phyloP scores from a whole-genome alignment of 768 basidiomycete genomes.

The Sporobolomyces pararoseus region DNA sequence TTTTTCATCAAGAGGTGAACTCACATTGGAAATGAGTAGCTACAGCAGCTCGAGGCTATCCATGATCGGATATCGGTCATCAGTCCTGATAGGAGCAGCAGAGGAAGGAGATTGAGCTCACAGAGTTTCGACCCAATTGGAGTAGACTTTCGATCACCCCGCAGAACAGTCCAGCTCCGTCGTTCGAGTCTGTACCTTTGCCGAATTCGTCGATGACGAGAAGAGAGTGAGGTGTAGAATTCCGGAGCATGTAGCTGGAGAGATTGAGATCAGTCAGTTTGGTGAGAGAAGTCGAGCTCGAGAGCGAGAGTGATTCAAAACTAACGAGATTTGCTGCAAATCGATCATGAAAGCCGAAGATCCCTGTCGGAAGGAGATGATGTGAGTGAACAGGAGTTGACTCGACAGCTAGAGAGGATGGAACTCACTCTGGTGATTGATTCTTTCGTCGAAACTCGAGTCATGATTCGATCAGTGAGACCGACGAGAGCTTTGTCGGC shows the following conservation, averaged over 20 bases:
- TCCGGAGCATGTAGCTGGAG: constrained; percentile 57
- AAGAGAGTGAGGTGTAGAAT: constrained; percentile 76
- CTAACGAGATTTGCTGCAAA: constrained; percentile 81
- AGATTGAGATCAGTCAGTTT: constrained; percentile 26
- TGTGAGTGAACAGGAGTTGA: background rate
- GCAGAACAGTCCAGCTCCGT: constrained; percentile 89
- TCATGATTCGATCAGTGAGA: constrained; percentile 89
- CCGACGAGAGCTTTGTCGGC: constrained; percentile 78
- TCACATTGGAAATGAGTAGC: constrained; percentile 34
- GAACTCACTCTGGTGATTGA: constrained; percentile 77
- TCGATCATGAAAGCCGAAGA: constrained; percentile 91
- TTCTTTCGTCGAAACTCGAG: constrained; percentile 86
- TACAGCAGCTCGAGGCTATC: constrained; percentile 5
- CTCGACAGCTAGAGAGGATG: constrained; percentile 2
- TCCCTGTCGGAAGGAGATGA: constrained; percentile 40
- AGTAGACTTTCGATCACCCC: constrained; percentile 76
- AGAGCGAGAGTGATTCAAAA: constrained; percentile 42
- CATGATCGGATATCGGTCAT: no score
- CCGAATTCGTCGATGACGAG: constrained; percentile 93
- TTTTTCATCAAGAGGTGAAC: background rate
- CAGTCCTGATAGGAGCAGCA: no score
- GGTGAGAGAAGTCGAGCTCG: background rate
- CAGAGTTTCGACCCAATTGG: constrained; percentile 63
- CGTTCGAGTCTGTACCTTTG: constrained; percentile 77
- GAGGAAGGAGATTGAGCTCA: constrained; percentile 59